Evolutionary conservation across 1,139 yeast species (phyloP).

Genomic region (Blastobotrys indianensis): DNA sequence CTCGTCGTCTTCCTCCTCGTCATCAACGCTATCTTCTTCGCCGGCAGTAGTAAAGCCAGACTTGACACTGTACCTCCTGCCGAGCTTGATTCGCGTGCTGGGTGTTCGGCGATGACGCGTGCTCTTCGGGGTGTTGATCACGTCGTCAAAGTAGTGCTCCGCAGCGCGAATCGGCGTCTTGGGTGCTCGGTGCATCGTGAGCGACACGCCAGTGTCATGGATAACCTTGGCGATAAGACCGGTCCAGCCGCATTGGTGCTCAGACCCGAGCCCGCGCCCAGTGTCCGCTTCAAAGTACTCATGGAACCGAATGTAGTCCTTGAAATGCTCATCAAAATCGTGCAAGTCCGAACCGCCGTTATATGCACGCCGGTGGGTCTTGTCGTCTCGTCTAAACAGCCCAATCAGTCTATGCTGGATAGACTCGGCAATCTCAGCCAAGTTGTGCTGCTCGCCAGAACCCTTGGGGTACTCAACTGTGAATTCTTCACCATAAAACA

Average conservation of each 20-base stretch:
- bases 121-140: conserved; percentile 17
- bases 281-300: conserved; percentile 95
- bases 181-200: conserved; percentile 27
- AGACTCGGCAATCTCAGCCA: conserved; percentile 91
- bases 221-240: conserved; percentile 90
- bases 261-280: conserved; percentile 91
- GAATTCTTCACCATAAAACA: conserved; percentile 83
- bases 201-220: conserved; percentile 78
- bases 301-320: conserved; percentile 72
- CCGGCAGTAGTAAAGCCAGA: conserved; percentile 14
- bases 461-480: conserved; percentile 90
- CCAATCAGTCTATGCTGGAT: conserved; percentile 82
- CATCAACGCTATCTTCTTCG: conserved; percentile 10
- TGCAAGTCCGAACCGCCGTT: conserved; percentile 57
- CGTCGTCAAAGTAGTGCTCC: conserved; percentile 37
- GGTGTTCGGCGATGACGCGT: conserved; percentile 18
- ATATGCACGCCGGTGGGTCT: conserved; percentile 66
- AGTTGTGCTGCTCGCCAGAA: conserved; percentile 70
- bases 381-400: conserved; percentile 66
- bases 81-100: conserved; percentile 16
- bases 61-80: conserved; percentile 19
- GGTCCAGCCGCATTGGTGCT: conserved; percentile 98
- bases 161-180: conserved; percentile 36
- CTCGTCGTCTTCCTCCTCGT: conserved; percentile 11
- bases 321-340: conserved; percentile 67